Conservation (phyloP, 768 basidiomycete genomes). For the Coprinellus aureogranulatus region DNA sequence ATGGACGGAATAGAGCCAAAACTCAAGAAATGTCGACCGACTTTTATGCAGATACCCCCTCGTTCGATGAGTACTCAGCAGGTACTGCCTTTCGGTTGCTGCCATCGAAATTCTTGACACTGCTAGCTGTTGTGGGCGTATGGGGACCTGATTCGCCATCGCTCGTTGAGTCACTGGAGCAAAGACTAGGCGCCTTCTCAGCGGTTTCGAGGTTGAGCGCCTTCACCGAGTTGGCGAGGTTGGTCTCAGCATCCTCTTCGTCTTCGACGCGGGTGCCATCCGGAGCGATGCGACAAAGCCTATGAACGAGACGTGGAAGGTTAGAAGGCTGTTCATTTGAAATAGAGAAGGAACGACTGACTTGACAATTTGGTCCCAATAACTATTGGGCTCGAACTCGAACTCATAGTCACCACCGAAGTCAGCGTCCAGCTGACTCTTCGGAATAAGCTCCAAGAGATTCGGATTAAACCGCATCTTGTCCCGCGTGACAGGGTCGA, state of each 20-base stretch:
- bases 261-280: slow-evolving; percentile 47
- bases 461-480: slow-evolving; percentile 94
- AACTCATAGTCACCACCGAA: slow-evolving; percentile 78
- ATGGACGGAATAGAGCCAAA: too few relatives aligned
- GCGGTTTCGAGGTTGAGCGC: background rate
- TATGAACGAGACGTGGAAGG: slow-evolving; percentile 18
- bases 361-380: slow-evolving; percentile 79
- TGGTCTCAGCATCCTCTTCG: background rate
- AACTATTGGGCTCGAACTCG: slow-evolving; percentile 68
- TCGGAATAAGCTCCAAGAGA: slow-evolving; percentile 70
- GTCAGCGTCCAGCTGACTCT: slow-evolving; percentile 73
- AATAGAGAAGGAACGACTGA: slow-evolving; percentile 32
- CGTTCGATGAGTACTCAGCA: too few relatives aligned
- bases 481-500: slow-evolving; percentile 85
- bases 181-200: background rate
- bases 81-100: background rate
- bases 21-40: too few relatives aligned
- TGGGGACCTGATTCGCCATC: background rate
- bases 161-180: background rate
- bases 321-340: background rate
- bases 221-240: background rate
- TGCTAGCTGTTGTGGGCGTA: background rate
- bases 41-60: too few relatives aligned
- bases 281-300: slow-evolving; percentile 53
- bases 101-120: background rate